Percentiles rank a stretch among this genome's conserved stretches.
These are phyloP conservation scores for Rhizoclosmatium globosum DNA, from an alignment of 192 early-diverging fungal species.

Conservation along the genomic window DNA sequence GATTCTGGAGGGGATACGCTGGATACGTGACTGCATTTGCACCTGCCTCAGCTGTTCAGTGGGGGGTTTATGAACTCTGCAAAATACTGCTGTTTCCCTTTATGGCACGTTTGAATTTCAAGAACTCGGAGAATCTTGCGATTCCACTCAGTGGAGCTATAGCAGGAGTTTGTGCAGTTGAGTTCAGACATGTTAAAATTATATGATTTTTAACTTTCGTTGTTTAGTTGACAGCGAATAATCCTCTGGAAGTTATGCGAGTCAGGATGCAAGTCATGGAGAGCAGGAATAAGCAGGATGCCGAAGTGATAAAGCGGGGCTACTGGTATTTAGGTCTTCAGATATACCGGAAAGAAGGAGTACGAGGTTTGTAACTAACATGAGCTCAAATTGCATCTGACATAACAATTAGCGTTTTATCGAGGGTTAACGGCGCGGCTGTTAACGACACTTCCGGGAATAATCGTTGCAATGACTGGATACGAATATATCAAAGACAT, in stretches of 20 bases:
- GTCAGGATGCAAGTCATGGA: slow-evolving; percentile 55
- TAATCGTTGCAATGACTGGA: slow-evolving; percentile 55
- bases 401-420: slow-evolving; percentile 44
- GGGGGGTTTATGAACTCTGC: slow-evolving; percentile 56
- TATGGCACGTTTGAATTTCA: slow-evolving; percentile 1
- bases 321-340: slow-evolving; percentile 41
- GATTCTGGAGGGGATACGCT: slow-evolving; percentile 56
- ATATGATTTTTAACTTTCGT: not conserved
- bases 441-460: slow-evolving; percentile 51
- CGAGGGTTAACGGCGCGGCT: slow-evolving; percentile 48
- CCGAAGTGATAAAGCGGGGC: slow-evolving; percentile 44
- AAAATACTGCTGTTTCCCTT: slow-evolving; percentile 44
- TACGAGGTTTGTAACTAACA: not conserved
- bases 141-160: slow-evolving; percentile 45
- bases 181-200: not conserved
- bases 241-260: slow-evolving; percentile 57
- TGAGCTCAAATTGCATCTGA: not conserved
- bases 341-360: slow-evolving; percentile 48
- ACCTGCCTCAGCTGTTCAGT: slow-evolving; percentile 57
- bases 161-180: slow-evolving; percentile 47
- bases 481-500: slow-evolving; percentile 54
- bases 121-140: slow-evolving; percentile 32
- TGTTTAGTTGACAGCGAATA: slow-evolving; percentile 44
- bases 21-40: slow-evolving; percentile 55
- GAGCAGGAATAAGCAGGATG: slow-evolving; percentile 38